Percentiles rank a stretch among this genome's conserved stretches.
Evolutionary conservation across 108 stramenopile genomes (phyloP).

Genomic region (Mayamaea pseudoterrestris): DNA sequence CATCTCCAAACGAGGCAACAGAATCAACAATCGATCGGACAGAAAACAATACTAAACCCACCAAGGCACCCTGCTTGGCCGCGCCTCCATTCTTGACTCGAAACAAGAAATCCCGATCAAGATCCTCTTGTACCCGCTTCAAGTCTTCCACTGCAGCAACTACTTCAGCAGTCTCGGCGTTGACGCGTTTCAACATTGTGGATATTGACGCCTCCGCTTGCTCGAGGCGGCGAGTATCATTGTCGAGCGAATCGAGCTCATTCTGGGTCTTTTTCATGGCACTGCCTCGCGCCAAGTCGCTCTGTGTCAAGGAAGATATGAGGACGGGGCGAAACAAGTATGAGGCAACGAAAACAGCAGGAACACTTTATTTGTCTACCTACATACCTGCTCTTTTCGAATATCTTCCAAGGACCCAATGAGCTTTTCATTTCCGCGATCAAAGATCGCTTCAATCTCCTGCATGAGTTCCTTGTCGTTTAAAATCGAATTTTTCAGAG

Average conservation of each 20-base stretch:
- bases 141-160: conserved; percentile 35
- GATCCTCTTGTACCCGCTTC: conserved; percentile 22
- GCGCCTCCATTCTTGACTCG: conserved; percentile 25
- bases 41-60: conserved; percentile 35
- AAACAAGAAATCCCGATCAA: conserved; percentile 19
- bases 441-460: conserved; percentile 48
- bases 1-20: conserved; percentile 8
- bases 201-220: conserved; percentile 32
- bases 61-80: conserved; percentile 32
- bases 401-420: conserved; percentile 35
- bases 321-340: background rate
- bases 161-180: conserved; percentile 27
- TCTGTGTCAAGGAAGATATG: conserved; percentile 9
- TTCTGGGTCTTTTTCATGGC: conserved; percentile 16
- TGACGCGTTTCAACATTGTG: conserved; percentile 30
- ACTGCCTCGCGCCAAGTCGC: conserved; percentile 19
- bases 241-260: conserved; percentile 5
- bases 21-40: conserved; percentile 27
- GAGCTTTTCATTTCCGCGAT: conserved; percentile 31
- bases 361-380: background rate
- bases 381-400: conserved; percentile 40
- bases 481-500: conserved; percentile 19
- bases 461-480: conserved; percentile 45
- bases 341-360: background rate
- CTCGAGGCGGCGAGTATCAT: conserved; percentile 23